Evolutionary conservation across 805 yeast genomes (phyloP).

Genomic region (Wickerhamomyces chaumierensis): DNA sequence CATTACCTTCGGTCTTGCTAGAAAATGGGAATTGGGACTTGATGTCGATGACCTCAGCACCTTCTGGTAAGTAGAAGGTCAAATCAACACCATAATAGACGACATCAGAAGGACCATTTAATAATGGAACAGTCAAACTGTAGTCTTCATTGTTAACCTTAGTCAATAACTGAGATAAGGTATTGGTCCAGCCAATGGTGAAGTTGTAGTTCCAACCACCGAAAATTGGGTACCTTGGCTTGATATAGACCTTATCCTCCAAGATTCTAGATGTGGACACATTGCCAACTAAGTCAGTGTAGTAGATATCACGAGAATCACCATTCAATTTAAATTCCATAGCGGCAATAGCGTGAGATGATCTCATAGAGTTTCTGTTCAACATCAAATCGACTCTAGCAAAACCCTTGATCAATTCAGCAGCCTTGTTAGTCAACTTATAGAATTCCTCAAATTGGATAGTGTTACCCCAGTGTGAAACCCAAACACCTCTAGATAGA

Average conservation of each 20-base stretch:
- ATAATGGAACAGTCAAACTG: slow-evolving; percentile 54
- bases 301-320: slow-evolving; percentile 56
- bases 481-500: slow-evolving; percentile 71
- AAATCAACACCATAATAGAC: slow-evolving; percentile 51
- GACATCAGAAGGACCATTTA: slow-evolving; percentile 64
- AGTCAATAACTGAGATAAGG: slow-evolving; percentile 41
- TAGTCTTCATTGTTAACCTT: slow-evolving; percentile 29
- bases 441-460: slow-evolving; percentile 77
- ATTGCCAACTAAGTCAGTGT: slow-evolving; percentile 84
- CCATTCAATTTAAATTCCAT: slow-evolving; percentile 46
- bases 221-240: slow-evolving; percentile 88
- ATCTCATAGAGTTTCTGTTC: slow-evolving; percentile 35
- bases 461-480: slow-evolving; percentile 72
- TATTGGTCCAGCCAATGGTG: slow-evolving; percentile 86
- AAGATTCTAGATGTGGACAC: slow-evolving; percentile 61
- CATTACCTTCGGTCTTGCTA: slow-evolving; percentile 17
- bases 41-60: slow-evolving; percentile 49
- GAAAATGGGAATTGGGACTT: slow-evolving; percentile 41
- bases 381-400: slow-evolving; percentile 71
- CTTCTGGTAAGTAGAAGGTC: slow-evolving; percentile 76
- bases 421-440: slow-evolving; percentile 69
- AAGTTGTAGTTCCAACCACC: slow-evolving; percentile 96
- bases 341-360: slow-evolving; percentile 49
- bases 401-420: slow-evolving; percentile 57
- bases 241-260: slow-evolving; percentile 36